Percentiles rank a stretch among this genome's conserved stretches.
Evolutionary conservation across 768 basidiomycete genomes (phyloP).

Genomic region (Naganishia vaughanmartiniae): DNA sequence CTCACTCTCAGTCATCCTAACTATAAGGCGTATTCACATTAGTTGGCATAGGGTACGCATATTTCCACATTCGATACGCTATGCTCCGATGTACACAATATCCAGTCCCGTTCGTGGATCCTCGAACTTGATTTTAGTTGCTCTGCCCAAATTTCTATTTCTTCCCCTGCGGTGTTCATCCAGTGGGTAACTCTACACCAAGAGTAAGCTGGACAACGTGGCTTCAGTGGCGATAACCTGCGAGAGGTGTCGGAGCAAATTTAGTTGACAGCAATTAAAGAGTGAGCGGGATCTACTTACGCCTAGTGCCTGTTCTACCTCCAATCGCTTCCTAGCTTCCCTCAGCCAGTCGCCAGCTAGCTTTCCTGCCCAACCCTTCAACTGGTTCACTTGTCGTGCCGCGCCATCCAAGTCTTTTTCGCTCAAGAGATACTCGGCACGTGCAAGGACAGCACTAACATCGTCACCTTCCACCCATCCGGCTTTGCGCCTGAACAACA

Average conservation of each 20-base stretch:
- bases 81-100: not conserved
- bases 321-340: slow-evolving; percentile 78
- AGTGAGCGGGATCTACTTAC: slow-evolving; percentile 53
- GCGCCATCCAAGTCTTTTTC: slow-evolving; percentile 89
- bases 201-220: slow-evolving; percentile 60
- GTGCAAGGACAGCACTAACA: slow-evolving; percentile 77
- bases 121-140: not conserved
- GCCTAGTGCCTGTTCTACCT: slow-evolving; percentile 88
- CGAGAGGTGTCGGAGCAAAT: slow-evolving; percentile 30
- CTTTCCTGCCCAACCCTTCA: slow-evolving; percentile 64
- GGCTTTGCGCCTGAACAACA: slow-evolving; percentile 70
- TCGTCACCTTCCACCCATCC: slow-evolving; percentile 77
- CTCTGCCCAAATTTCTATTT: not conserved
- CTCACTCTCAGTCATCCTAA: no score
- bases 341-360: slow-evolving; percentile 80
- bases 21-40: no score
- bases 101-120: not conserved
- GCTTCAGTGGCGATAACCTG: slow-evolving; percentile 81
- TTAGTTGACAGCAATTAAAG: not conserved
- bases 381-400: slow-evolving; percentile 83
- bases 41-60: not conserved
- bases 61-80: not conserved
- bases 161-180: not conserved
- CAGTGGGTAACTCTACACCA: slow-evolving; percentile 36
- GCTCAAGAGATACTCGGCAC: slow-evolving; percentile 82